These are phyloP conservation scores for Arthrobotrys conoides DNA, from an alignment of 2,329 filamentous ascomycete species.

Conservation along the genomic window DNA sequence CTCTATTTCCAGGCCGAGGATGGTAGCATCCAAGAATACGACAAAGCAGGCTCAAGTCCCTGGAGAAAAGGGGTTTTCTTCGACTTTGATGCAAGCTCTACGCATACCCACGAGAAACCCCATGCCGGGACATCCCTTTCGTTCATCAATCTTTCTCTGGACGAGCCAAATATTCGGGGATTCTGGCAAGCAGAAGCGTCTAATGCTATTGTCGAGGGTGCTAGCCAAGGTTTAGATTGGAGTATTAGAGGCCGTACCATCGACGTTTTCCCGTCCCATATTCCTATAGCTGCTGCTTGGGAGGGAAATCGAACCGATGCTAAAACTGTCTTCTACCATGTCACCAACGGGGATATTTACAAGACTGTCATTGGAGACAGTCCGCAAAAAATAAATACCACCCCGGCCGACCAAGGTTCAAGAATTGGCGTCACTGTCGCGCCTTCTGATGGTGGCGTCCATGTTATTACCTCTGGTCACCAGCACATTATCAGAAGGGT, in stretches of 20 bases:
- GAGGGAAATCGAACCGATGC: background rate
- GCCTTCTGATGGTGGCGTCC: slow-evolving; percentile 16
- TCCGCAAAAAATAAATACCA: background rate
- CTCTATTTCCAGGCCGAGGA: background rate
- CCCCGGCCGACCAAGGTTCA: slow-evolving; percentile 11
- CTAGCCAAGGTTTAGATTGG: background rate
- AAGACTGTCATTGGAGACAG: background rate
- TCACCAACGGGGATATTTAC: background rate
- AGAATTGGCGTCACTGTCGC: slow-evolving; percentile 9
- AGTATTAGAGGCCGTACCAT: background rate
- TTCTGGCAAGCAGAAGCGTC: slow-evolving; percentile 14
- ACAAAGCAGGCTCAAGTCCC: background rate
- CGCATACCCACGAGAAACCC: slow-evolving; percentile 5
- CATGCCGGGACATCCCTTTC: slow-evolving; percentile 23
- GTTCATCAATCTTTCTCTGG: slow-evolving; percentile 22
- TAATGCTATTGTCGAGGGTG: background rate
- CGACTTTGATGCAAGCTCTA: background rate
- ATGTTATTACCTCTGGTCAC: slow-evolving; percentile 12
- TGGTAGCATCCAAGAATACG: slow-evolving; percentile 2
- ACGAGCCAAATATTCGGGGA: slow-evolving; percentile 10
- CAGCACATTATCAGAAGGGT: slow-evolving; percentile 7
- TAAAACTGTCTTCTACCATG: slow-evolving; percentile 6
- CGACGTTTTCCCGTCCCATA: background rate
- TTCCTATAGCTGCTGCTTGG: background rate
- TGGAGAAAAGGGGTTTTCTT: background rate